Conservation (phyloP, 2,329 filamentous ascomycete species). For the Lecanoromycetidae sp. region DNA sequence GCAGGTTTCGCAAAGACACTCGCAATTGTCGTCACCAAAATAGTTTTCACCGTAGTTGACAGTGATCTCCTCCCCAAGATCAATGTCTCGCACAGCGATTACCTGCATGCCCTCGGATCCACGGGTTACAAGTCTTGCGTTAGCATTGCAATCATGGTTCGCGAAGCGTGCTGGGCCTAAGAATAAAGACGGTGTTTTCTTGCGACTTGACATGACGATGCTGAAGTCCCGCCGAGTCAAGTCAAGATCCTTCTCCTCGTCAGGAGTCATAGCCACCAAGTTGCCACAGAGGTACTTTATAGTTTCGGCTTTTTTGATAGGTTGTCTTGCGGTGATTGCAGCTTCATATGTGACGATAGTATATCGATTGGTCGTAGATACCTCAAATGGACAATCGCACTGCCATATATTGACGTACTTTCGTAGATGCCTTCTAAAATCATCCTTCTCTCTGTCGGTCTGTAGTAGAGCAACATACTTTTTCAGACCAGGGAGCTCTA, state of each 20-base stretch:
- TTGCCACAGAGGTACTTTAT: conserved; percentile 88
- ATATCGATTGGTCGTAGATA: conserved; percentile 87
- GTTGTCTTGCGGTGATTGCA: conserved; percentile 65
- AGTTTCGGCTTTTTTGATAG: conserved; percentile 68
- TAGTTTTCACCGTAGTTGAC: conserved; percentile 94
- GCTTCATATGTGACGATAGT: conserved; percentile 86
- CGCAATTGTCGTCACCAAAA: conserved; percentile 88
- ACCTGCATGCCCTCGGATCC: conserved; percentile 84
- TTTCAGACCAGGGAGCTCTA: conserved; percentile 60
- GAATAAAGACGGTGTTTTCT: conserved; percentile 82
- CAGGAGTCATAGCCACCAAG: conserved; percentile 80
- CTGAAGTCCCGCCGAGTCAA: conserved; percentile 85
- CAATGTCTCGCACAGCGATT: conserved; percentile 68
- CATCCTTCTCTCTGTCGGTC: conserved; percentile 67
- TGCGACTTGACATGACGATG: conserved; percentile 85
- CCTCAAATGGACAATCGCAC: conserved; percentile 88
- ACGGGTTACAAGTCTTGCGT: conserved; percentile 73
- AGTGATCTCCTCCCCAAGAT: conserved; percentile 84
- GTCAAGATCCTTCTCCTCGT: conserved; percentile 76
- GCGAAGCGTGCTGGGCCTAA: conserved; percentile 91
- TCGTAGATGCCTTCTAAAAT: conserved; percentile 73
- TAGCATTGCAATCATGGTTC: conserved; percentile 92
- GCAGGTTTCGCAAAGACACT: conserved; percentile 84
- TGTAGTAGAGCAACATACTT: conserved; percentile 58
- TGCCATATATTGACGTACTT: conserved; percentile 90